Evolutionary conservation across 805 yeast genomes (phyloP).

Genomic region (Ogataea salicorniae): DNA sequence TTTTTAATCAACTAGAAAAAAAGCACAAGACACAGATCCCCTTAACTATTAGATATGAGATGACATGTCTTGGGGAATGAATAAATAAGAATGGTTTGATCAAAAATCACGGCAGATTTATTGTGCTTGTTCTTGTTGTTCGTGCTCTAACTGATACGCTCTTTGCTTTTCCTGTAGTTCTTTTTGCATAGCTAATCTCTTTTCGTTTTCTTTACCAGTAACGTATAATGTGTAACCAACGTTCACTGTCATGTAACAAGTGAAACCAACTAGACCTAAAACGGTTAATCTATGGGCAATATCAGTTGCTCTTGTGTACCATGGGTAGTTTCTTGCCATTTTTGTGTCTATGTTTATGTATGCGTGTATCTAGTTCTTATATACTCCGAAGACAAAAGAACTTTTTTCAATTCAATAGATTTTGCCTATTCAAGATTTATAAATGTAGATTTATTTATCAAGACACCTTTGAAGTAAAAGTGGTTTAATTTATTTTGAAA

Average conservation of each 20-base stretch:
- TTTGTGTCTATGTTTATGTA: neutral
- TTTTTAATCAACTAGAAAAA: neutral
- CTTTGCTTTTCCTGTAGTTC: constrained; percentile 25
- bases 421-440: too few species aligned
- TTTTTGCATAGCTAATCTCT: constrained; percentile 32
- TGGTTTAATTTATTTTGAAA: too few species aligned
- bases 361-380: neutral
- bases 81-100: neutral
- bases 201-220: constrained; percentile 48
- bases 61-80: neutral
- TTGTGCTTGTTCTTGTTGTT: constrained; percentile 2
- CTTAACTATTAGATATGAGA: neutral
- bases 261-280: constrained; percentile 53
- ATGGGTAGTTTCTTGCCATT: constrained; percentile 54
- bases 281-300: constrained; percentile 70
- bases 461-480: too few species aligned
- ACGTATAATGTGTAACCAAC: constrained; percentile 46
- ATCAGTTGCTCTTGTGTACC: constrained; percentile 73
- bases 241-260: constrained; percentile 45
- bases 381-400: too few species aligned
- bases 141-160: constrained; percentile 17
- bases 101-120: neutral
- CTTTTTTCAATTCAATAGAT: too few species aligned
- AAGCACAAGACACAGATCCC: neutral
- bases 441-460: too few species aligned